These are phyloP conservation scores for Boehmeria nivea DNA, from an alignment of 306 rosid genomes.

Conservation along the genomic window DNA sequence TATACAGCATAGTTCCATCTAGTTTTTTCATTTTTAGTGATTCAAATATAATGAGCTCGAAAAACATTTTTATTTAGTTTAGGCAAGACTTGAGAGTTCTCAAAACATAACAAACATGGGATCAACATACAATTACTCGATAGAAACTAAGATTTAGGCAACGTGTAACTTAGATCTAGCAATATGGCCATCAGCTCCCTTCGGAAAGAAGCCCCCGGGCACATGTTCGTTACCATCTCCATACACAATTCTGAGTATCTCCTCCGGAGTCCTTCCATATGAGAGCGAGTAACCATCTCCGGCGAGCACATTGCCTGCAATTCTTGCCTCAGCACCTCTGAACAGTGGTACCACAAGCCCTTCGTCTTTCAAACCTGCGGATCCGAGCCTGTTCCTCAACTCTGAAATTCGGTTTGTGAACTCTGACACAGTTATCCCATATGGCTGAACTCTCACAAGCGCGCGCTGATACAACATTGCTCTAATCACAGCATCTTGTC, in stretches of 20 bases:
- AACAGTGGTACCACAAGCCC: slow-evolving; percentile 45
- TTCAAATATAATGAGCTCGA: too few relatives aligned
- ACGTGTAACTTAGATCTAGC: slow-evolving; percentile 34
- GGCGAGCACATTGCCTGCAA: slow-evolving; percentile 47
- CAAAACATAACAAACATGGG: background rate
- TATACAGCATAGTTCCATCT: too few relatives aligned
- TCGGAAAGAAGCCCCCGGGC: slow-evolving; percentile 77
- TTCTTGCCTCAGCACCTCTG: slow-evolving; percentile 45
- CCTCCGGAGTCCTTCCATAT: slow-evolving; percentile 51
- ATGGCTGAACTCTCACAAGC: slow-evolving; percentile 24
- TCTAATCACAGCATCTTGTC: slow-evolving; percentile 77
- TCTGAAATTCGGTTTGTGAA: slow-evolving; percentile 56
- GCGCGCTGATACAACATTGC: slow-evolving; percentile 39
- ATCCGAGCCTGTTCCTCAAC: slow-evolving; percentile 55
- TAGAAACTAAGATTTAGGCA: background rate
- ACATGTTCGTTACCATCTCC: slow-evolving; percentile 42
- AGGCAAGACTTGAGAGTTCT: too few relatives aligned
- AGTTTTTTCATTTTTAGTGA: too few relatives aligned
- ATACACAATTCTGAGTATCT: slow-evolving; percentile 70
- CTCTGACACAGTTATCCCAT: slow-evolving; percentile 47
- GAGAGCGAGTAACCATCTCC: slow-evolving; percentile 47
- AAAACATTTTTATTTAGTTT: too few relatives aligned
- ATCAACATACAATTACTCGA: background rate
- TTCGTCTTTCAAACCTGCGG: slow-evolving; percentile 54
- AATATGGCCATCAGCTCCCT: slow-evolving; percentile 58